Evolutionary conservation across 306 rosid species (phyloP), one percentile per base, ranked within the genome.

Genomic region (Delonix regia): DNA sequence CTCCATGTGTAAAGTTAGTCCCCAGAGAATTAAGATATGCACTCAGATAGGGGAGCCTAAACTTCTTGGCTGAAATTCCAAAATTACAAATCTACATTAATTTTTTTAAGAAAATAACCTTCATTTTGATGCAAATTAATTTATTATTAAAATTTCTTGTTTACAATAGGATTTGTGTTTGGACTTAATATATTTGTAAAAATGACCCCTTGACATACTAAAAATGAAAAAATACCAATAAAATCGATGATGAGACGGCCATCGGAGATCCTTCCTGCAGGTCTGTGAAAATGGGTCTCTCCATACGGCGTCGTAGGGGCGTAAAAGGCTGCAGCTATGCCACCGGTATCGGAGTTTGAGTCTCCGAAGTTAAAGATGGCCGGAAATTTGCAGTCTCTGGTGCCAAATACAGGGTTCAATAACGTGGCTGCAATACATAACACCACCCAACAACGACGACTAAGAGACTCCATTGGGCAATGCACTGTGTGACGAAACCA

Each of bases 171-270:
- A 38, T 38, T 38, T 38, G 41, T 1, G 33, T 30, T 30, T 30
- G 4, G 33, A 30, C n/a, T n/a, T n/a, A n/a, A n/a, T n/a, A n/a
- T n/a, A n/a, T n/a, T n/a, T n/a, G n/a, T n/a, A n/a, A n/a, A n/a
- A n/a, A n/a, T n/a, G n/a, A n/a, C n/a, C n/a, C n/a, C n/a, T n/a
- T n/a, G n/a, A n/a, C n/a, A n/a, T 30, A 4, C 41, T 38, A 2
- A 38, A 38, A 38, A 38, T 38, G 41, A 38, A 38, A 22, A 62
- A 28, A 7, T 42, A 83, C 89, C 85, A 0, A 86, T 68, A 75
- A 86, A 86, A 56, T 86, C 89, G 16, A 83, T 70, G 6, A 77
- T 64, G 53, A 86, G 87, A n/a, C 83, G 75, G 36, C 85, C 87
- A 57, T 86, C 89, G 49, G 49, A 45, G 18, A 11, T 12, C 49